These are phyloP conservation scores for Daldinia vernicosa DNA, from an alignment of 495 filamentous ascomycete species.

Conservation along the genomic window DNA sequence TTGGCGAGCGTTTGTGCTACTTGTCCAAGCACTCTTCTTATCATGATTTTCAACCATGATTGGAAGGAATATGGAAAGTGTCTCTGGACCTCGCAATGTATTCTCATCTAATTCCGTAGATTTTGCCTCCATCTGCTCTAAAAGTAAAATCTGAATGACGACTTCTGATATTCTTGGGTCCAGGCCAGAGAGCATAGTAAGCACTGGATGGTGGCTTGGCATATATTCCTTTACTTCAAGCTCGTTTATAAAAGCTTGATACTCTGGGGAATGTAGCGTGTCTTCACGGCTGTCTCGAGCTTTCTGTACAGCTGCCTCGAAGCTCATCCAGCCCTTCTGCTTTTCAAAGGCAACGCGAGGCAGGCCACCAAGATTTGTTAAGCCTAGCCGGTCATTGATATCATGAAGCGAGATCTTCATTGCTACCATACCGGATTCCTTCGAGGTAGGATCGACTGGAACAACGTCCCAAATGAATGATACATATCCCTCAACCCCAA, in stretches of 20 bases:
- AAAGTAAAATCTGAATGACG: conserved; percentile 41
- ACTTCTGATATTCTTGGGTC: conserved; percentile 47
- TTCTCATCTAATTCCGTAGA: conserved; percentile 2
- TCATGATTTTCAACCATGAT: conserved; percentile 38
- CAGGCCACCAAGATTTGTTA: conserved; percentile 36
- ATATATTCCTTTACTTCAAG: conserved; percentile 33
- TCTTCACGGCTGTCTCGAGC: conserved; percentile 19
- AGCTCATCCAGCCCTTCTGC: conserved; percentile 6
- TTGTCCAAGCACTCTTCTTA: conserved; percentile 69
- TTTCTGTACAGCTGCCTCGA: conserved; percentile 27
- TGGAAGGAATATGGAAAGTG: conserved; percentile 43
- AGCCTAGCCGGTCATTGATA: conserved; percentile 42
- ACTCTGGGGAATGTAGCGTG: conserved; percentile 23
- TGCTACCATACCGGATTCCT: conserved; percentile 20
- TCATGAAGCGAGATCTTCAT: conserved; percentile 30
- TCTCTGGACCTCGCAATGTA: conserved; percentile 39
- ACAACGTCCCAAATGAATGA: conserved; percentile 65
- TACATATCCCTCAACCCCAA: conserved; percentile 65
- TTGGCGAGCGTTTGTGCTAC: conserved; percentile 60
- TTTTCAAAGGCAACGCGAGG: conserved; percentile 43
- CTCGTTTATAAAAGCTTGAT: conserved; percentile 32
- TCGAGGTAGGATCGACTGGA: conserved; percentile 5
- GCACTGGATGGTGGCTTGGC: conserved; percentile 33
- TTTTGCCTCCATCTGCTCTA: conserved; percentile 5
- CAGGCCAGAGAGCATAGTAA: conserved; percentile 32